phyloP scores from a whole-genome alignment of 495 filamentous ascomycete species.

The Podospora anserina region DNA sequence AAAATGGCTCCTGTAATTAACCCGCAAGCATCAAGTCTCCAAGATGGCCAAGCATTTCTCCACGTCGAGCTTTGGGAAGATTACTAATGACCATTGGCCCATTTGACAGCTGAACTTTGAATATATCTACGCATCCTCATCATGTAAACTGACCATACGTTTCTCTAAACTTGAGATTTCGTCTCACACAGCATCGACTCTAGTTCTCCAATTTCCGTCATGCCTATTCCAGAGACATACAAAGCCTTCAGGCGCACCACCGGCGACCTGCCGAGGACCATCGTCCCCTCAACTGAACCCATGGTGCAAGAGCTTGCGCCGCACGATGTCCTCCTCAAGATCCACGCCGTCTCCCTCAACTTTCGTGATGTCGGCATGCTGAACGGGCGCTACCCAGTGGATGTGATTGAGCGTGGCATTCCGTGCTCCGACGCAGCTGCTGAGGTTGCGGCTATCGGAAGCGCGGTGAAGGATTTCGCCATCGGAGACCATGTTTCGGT shows the following conservation, averaged over 20 bases:
- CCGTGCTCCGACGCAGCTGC: conserved; percentile 42
- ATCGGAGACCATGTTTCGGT: conserved; percentile 34
- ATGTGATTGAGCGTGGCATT: conserved; percentile 23
- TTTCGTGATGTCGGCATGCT: conserved; percentile 46
- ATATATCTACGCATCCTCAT: too few species aligned
- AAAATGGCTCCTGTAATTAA: too few species aligned
- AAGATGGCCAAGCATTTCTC: too few species aligned
- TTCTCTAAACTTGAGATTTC: too few species aligned
- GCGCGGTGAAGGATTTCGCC: conserved; percentile 28
- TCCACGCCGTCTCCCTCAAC: conserved; percentile 50
- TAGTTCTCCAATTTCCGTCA: not conserved
- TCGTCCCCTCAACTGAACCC: conserved; percentile 18
- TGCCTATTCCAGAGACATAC: conserved; percentile 24
- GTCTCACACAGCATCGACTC: too few species aligned
- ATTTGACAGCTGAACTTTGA: too few species aligned
- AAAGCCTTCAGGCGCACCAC: conserved; percentile 21
- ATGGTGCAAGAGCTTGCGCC: conserved; percentile 24
- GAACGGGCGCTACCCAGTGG: conserved; percentile 31
- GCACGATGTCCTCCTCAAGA: conserved; percentile 45
- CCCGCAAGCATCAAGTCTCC: too few species aligned
- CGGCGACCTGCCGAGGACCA: conserved; percentile 8
- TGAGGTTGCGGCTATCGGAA: conserved; percentile 43
- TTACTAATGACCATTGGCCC: too few species aligned
- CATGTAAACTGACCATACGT: too few species aligned
- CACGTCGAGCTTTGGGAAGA: too few species aligned